phyloP scores from a whole-genome alignment of 2,329 filamentous ascomycete species.

The Dothiorella sarmentorum region DNA sequence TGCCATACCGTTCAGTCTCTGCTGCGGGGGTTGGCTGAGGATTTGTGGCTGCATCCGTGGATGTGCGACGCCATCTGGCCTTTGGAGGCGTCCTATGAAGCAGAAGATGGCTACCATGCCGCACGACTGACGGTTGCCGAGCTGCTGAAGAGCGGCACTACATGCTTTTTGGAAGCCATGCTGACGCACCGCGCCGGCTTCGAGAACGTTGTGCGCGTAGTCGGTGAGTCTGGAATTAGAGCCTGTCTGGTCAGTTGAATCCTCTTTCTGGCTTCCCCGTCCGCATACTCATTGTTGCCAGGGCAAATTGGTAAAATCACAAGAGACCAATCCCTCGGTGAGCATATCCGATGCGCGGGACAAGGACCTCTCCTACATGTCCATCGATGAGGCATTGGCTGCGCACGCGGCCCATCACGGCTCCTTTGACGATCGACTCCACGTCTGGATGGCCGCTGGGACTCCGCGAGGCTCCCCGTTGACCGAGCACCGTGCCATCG shows the following conservation, averaged over 20 bases:
- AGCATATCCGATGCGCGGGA: slow-evolving; percentile 38
- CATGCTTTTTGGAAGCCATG: slow-evolving; percentile 39
- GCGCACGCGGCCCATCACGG: slow-evolving; percentile 32
- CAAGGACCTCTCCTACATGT: slow-evolving; percentile 37
- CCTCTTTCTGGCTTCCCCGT: background rate
- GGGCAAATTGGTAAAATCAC: slow-evolving; percentile 39
- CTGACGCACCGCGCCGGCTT: slow-evolving; percentile 32
- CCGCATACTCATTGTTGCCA: slow-evolving; percentile 12
- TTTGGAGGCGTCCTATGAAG: slow-evolving; percentile 34
- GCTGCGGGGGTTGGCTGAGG: slow-evolving; percentile 31
- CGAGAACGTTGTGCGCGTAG: slow-evolving; percentile 28
- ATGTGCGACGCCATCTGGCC: slow-evolving; percentile 38
- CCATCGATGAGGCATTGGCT: slow-evolving; percentile 30
- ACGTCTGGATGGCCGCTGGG: slow-evolving; percentile 48
- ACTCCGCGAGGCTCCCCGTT: slow-evolving; percentile 46
- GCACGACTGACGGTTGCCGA: slow-evolving; percentile 34
- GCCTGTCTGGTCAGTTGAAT: slow-evolving; percentile 25
- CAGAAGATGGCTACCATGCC: slow-evolving; percentile 34
- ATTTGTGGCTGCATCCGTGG: slow-evolving; percentile 27
- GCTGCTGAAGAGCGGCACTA: slow-evolving; percentile 39
- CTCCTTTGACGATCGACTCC: slow-evolving; percentile 40
- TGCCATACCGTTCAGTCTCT: slow-evolving; percentile 37
- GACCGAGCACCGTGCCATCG: slow-evolving; percentile 40
- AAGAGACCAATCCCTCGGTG: slow-evolving; percentile 33
- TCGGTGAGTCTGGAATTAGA: slow-evolving; percentile 34